These are phyloP conservation scores for Saccharomycopsis guyanensis DNA, from an alignment of 805 yeast genomes.

Conservation along the genomic window DNA sequence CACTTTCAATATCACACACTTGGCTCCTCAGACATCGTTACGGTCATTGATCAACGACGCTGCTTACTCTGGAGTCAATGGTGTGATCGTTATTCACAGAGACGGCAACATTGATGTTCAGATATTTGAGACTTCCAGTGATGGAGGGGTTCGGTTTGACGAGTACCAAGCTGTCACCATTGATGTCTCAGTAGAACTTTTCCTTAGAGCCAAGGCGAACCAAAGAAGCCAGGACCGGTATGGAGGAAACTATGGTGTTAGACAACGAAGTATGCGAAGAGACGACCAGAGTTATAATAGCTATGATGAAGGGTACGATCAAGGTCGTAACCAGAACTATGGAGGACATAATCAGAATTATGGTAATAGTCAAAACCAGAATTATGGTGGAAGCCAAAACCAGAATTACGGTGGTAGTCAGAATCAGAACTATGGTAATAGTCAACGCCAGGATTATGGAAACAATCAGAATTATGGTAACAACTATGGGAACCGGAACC, in stretches of 20 bases:
- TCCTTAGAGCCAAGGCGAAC: slow-evolving; percentile 35
- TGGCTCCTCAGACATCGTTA: slow-evolving; percentile 36
- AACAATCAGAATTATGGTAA: slow-evolving; percentile 18
- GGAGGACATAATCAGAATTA: slow-evolving; percentile 14
- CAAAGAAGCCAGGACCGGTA: slow-evolving; percentile 1
- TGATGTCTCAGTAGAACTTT: slow-evolving; percentile 55
- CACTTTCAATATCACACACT: slow-evolving; percentile 31
- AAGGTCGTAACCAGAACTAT: not conserved
- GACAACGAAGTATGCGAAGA: slow-evolving; percentile 25
- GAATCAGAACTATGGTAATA: slow-evolving; percentile 5
- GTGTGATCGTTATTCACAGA: slow-evolving; percentile 57
- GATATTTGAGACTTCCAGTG: slow-evolving; percentile 58
- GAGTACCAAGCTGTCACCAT: slow-evolving; percentile 69
- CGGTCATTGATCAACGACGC: slow-evolving; percentile 58
- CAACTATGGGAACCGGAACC: not conserved
- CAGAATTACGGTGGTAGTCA: slow-evolving; percentile 10
- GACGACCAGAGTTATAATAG: slow-evolving; percentile 19
- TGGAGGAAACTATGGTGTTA: slow-evolving; percentile 4
- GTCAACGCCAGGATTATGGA: slow-evolving; percentile 24
- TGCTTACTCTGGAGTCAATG: slow-evolving; percentile 72
- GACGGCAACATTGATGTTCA: slow-evolving; percentile 57
- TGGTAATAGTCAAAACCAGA: slow-evolving; percentile 16
- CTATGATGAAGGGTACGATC: slow-evolving; percentile 5
- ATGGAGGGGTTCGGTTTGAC: slow-evolving; percentile 74
- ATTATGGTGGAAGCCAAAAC: slow-evolving; percentile 12